A percentile compares a stretch with the other conserved stretches of the same genome.
Evolutionary conservation across 1,284 basidiomycete species (phyloP).

Genomic region (Tilletia caries): DNA sequence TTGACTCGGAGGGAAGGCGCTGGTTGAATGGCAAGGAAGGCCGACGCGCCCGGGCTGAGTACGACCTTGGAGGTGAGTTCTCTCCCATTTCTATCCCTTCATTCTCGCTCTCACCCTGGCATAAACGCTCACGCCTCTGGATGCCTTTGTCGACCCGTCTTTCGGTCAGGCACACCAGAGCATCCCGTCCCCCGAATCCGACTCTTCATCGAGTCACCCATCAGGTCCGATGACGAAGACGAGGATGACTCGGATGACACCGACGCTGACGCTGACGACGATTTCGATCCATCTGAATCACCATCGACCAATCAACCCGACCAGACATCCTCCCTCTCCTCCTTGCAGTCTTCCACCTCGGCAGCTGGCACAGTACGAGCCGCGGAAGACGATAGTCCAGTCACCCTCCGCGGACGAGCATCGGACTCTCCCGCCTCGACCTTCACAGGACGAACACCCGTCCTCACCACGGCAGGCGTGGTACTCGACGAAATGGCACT

Average conservation of each 20-base stretch:
- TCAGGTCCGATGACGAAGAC: constrained; percentile 38
- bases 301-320: too few species aligned
- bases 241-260: constrained; percentile 19
- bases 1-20: constrained; percentile 17
- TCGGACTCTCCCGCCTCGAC: neutral
- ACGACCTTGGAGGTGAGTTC: constrained; percentile 49
- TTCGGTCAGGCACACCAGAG: constrained; percentile 41
- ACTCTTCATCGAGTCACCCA: constrained; percentile 46
- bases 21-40: constrained; percentile 48
- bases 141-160: neutral
- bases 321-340: neutral
- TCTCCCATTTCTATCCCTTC: too few species aligned
- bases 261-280: constrained; percentile 21
- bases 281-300: neutral
- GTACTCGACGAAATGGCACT: neutral
- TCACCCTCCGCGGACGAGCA: neutral
- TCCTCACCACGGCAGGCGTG: constrained; percentile 5
- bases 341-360: neutral
- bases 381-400: neutral
- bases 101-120: neutral
- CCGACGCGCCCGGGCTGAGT: constrained; percentile 53
- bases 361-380: neutral
- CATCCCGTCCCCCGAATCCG: constrained; percentile 53
- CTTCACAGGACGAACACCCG: neutral
- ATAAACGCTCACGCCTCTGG: neutral